These are phyloP conservation scores for Colletotrichum sp. DNA, from an alignment of 2,329 filamentous ascomycete genomes.

Conservation along the genomic window DNA sequence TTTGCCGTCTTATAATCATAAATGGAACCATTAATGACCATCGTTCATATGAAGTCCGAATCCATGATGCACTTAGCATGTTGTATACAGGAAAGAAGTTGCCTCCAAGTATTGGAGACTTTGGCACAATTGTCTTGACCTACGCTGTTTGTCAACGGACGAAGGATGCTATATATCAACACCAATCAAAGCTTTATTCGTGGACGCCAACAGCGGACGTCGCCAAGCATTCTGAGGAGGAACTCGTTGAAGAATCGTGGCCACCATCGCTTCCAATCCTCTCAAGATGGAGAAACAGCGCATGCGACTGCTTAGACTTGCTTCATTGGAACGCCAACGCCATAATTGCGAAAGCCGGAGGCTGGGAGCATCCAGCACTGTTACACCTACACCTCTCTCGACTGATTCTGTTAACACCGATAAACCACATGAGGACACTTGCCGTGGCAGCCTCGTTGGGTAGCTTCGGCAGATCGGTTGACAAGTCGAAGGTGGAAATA, in stretches of 20 bases:
- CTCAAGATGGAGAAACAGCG: slow-evolving; percentile 44
- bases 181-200: slow-evolving; percentile 29
- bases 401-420: slow-evolving; percentile 55
- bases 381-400: slow-evolving; percentile 60
- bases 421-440: slow-evolving; percentile 47
- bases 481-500: background rate
- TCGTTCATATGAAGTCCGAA: background rate
- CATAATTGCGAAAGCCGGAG: slow-evolving; percentile 50
- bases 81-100: background rate
- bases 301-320: slow-evolving; percentile 55
- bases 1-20: background rate
- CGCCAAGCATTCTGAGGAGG: background rate
- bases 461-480: background rate
- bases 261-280: slow-evolving; percentile 11
- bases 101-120: slow-evolving; percentile 4
- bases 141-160: slow-evolving; percentile 36
- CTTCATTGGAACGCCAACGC: slow-evolving; percentile 64
- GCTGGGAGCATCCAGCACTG: slow-evolving; percentile 58
- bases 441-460: slow-evolving; percentile 16
- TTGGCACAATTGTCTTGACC: slow-evolving; percentile 37
- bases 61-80: background rate
- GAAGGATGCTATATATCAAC: slow-evolving; percentile 32
- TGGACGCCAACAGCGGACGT: slow-evolving; percentile 25
- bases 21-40: background rate
- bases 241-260: slow-evolving; percentile 8